Percentiles rank a stretch among this genome's conserved stretches.
Evolutionary conservation across 2,329 filamentous ascomycete species (phyloP).

Genomic region (Aphanoascus verrucosus): DNA sequence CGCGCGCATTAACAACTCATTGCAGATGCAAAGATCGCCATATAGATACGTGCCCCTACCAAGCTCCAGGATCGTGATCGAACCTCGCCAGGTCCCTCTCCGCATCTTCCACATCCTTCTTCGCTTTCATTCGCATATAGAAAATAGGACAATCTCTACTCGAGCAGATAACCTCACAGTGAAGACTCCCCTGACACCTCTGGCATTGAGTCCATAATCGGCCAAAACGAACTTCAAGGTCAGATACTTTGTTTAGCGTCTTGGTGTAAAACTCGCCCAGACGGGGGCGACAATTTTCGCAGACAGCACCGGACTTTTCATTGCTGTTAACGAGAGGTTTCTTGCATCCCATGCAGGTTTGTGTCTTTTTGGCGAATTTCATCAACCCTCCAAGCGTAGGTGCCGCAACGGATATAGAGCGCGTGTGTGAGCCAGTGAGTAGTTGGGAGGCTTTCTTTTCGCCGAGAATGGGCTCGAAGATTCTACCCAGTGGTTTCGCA

Average conservation of each 20-base stretch:
- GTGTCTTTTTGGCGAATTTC: constrained; percentile 97
- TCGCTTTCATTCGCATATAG: constrained; percentile 99
- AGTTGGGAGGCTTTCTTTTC: constrained; percentile 82
- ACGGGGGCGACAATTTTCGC: constrained; percentile 69
- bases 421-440: constrained; percentile 84
- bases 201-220: constrained; percentile 97
- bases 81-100: constrained; percentile 84
- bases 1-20: not conserved
- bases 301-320: constrained; percentile 77
- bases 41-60: constrained; percentile 32
- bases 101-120: constrained; percentile 94
- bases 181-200: constrained; percentile 92
- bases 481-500: constrained; percentile 82
- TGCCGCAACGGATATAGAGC: constrained; percentile 84
- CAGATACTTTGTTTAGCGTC: constrained; percentile 74
- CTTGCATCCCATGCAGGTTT: constrained; percentile 98
- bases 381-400: constrained; percentile 87
- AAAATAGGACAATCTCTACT: constrained; percentile 97
- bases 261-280: constrained; percentile 91
- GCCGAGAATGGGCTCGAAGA: constrained; percentile 95
- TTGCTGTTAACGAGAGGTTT: constrained; percentile 74
- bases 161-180: constrained; percentile 95
- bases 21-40: not conserved
- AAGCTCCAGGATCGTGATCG: constrained; percentile 69
- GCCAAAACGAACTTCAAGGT: constrained; percentile 85